Evolutionary conservation across 2,329 filamentous ascomycete genomes (phyloP).

Genomic region (Pyrenochaeta sp.): DNA sequence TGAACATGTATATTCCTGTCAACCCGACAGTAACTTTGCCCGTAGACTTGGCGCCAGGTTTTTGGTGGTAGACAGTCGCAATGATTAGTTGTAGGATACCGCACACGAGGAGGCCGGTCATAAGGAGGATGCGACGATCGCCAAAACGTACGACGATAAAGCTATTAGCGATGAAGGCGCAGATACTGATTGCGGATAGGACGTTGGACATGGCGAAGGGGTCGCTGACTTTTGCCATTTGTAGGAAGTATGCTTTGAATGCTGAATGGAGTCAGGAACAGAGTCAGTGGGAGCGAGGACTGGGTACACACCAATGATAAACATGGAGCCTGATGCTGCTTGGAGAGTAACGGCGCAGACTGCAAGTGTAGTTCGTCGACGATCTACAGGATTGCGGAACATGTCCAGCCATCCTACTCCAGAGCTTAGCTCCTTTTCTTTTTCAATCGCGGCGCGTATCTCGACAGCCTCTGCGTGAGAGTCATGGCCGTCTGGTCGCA

Average conservation of each 20-base stretch:
- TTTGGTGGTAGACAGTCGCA: slow-evolving; percentile 61
- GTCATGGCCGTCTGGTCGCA: slow-evolving; percentile 49
- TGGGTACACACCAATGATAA: slow-evolving; percentile 52
- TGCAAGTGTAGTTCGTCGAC: slow-evolving; percentile 46
- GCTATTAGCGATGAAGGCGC: slow-evolving; percentile 64
- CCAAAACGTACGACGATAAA: slow-evolving; percentile 63
- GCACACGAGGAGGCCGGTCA: slow-evolving; percentile 60
- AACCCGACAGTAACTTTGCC: slow-evolving; percentile 63
- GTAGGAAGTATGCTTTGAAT: slow-evolving; percentile 65
- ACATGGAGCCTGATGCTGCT: slow-evolving; percentile 50
- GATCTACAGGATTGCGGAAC: slow-evolving; percentile 46
- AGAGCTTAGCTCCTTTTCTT: slow-evolving; percentile 39
- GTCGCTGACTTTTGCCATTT: slow-evolving; percentile 64
- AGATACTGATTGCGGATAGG: slow-evolving; percentile 62
- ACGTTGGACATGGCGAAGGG: slow-evolving; percentile 67
- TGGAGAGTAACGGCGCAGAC: slow-evolving; percentile 48
- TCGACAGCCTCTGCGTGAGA: slow-evolving; percentile 42
- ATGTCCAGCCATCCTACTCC: slow-evolving; percentile 46
- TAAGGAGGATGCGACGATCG: slow-evolving; percentile 63
- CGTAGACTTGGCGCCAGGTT: slow-evolving; percentile 45
- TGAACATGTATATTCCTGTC: slow-evolving; percentile 63
- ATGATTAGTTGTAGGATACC: slow-evolving; percentile 64
- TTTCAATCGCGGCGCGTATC: slow-evolving; percentile 46
- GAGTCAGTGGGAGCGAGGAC: neutral
- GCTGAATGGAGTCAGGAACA: slow-evolving; percentile 20